These are phyloP conservation scores for Paramecium bursaria DNA, from an alignment of 73 alveolate species.

Conservation along the genomic window DNA sequence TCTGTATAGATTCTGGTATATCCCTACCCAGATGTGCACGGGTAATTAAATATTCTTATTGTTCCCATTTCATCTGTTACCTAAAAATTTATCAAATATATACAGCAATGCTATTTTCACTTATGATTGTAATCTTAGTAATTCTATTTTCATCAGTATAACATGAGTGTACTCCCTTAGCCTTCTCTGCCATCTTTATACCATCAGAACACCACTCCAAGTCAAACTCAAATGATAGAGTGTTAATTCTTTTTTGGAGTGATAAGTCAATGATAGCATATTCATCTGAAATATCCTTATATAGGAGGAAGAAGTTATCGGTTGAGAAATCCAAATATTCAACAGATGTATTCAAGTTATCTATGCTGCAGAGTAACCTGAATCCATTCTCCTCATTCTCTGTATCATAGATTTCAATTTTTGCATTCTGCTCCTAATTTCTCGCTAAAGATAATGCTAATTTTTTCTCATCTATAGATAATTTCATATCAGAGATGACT, in stretches of 20 bases:
- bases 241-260: constrained; percentile 69
- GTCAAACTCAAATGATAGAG: constrained; percentile 85
- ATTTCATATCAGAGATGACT: constrained; percentile 61
- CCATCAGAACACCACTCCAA: constrained; percentile 98
- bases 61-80: constrained; percentile 96
- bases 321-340: constrained; percentile 86
- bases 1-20: constrained; percentile 88
- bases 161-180: constrained; percentile 91
- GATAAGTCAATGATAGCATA: constrained; percentile 79
- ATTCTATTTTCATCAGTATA: constrained; percentile 87
- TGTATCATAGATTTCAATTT: constrained; percentile 63
- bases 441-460: constrained; percentile 62
- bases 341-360: constrained; percentile 75
- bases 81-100: neutral
- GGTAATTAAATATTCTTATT: constrained; percentile 69
- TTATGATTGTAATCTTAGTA: constrained; percentile 79
- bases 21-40: constrained; percentile 71
- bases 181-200: constrained; percentile 81
- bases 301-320: constrained; percentile 83
- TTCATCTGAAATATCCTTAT: constrained; percentile 83
- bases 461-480: constrained; percentile 67
- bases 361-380: constrained; percentile 72
- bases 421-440: constrained; percentile 64
- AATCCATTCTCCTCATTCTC: constrained; percentile 77
- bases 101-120: constrained; percentile 87